Conservation (phyloP, 2,329 filamentous ascomycete species). For the Scedosporium aurantiacum region DNA sequence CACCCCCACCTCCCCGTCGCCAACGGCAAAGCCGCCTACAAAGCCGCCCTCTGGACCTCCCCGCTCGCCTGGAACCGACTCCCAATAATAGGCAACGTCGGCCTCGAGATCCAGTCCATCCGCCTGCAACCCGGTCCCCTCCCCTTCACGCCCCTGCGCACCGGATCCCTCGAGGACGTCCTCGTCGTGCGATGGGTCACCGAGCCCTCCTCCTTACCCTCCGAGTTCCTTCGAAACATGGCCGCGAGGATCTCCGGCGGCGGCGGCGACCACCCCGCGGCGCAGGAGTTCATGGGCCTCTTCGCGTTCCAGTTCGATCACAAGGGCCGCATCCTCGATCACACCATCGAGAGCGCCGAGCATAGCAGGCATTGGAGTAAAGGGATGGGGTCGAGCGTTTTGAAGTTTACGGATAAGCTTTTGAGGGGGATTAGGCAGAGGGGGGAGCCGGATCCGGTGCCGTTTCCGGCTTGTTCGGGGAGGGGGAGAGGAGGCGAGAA, state of each 20-base stretch:
- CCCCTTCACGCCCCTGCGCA: constrained; percentile 32
- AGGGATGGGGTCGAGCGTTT: constrained; percentile 69
- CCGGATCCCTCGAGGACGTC: constrained; percentile 60
- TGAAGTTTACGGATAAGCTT: constrained; percentile 90
- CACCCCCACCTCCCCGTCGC: constrained; percentile 88
- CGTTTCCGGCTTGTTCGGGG: constrained; percentile 9
- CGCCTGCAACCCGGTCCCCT: constrained; percentile 60
- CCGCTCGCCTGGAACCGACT: constrained; percentile 92
- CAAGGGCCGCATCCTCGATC: constrained; percentile 70
- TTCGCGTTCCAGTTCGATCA: constrained; percentile 95
- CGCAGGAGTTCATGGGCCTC: constrained; percentile 72
- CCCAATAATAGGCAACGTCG: constrained; percentile 82
- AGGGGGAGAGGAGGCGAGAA: background rate
- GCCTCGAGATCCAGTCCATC: constrained; percentile 77
- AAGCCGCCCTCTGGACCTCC: constrained; percentile 88
- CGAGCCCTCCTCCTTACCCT: background rate
- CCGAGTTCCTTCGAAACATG: constrained; percentile 7
- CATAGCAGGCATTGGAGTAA: constrained; percentile 74
- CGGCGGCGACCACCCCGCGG: constrained; percentile 24
- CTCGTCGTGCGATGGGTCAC: constrained; percentile 72
- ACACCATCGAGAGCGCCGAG: constrained; percentile 90
- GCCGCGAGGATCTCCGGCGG: constrained; percentile 15
- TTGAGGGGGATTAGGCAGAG: constrained; percentile 54
- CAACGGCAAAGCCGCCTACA: constrained; percentile 79
- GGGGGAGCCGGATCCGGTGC: constrained; percentile 5